phyloP scores from a whole-genome alignment of 495 filamentous ascomycete species.

The Collariella sp. region DNA sequence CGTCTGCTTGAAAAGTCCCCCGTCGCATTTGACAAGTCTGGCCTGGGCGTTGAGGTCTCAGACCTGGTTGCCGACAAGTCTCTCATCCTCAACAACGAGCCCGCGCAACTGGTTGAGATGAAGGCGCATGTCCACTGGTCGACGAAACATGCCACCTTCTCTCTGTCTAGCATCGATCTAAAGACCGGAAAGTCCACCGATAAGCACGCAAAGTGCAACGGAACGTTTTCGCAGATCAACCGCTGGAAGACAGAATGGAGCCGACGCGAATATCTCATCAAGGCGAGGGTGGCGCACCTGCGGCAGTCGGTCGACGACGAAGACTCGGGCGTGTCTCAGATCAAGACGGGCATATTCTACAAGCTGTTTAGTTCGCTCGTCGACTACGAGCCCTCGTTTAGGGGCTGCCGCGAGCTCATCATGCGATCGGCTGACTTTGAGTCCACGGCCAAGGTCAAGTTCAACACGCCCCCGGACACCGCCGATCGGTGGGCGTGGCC shows the following conservation, averaged over 20 bases:
- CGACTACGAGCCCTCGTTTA: constrained; percentile 42
- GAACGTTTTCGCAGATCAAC: background rate
- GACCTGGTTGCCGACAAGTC: constrained; percentile 55
- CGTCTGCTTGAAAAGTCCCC: constrained; percentile 44
- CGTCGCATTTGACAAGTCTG: constrained; percentile 34
- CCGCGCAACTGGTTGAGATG: constrained; percentile 28
- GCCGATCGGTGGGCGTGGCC: no score
- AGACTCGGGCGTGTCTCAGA: no score
- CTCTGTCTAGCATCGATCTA: constrained; percentile 30
- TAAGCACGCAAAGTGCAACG: background rate
- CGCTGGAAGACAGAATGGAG: background rate
- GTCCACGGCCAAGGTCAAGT: constrained; percentile 44
- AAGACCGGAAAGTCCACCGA: background rate
- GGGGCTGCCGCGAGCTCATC: background rate
- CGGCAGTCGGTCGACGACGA: constrained; percentile 38
- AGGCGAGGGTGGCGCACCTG: constrained; percentile 31
- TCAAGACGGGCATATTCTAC: constrained; percentile 47
- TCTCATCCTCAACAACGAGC: constrained; percentile 46
- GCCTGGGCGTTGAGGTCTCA: constrained; percentile 44
- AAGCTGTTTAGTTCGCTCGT: constrained; percentile 56
- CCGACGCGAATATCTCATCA: constrained; percentile 7
- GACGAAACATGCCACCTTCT: constrained; percentile 29
- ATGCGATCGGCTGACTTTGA: constrained; percentile 45
- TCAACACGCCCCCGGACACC: constrained; percentile 37
- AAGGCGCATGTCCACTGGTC: constrained; percentile 28